Evolutionary conservation across 2,329 filamentous ascomycete genomes (phyloP).

Genomic region (Fusarium sp.): DNA sequence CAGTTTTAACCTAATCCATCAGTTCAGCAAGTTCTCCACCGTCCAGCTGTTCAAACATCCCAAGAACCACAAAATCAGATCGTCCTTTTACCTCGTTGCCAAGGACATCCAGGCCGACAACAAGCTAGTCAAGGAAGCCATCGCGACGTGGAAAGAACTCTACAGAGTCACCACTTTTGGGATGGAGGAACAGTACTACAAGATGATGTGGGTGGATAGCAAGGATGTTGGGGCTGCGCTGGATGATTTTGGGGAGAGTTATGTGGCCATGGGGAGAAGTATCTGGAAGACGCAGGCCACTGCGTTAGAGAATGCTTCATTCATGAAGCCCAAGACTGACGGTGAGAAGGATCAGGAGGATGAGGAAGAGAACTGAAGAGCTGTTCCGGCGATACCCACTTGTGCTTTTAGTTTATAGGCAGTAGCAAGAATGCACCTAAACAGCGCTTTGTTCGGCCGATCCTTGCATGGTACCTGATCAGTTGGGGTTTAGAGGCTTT

Average conservation of each 20-base stretch:
- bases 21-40: conserved; percentile 59
- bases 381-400: too few relatives aligned
- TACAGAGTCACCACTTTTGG: conserved; percentile 60
- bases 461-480: too few relatives aligned
- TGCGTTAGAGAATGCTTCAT: conserved; percentile 22
- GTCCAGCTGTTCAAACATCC: conserved; percentile 61
- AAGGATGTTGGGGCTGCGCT: not conserved
- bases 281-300: conserved; percentile 38
- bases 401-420: too few relatives aligned
- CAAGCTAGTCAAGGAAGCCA: conserved; percentile 52
- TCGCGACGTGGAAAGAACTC: conserved; percentile 57
- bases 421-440: too few relatives aligned
- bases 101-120: conserved; percentile 55
- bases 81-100: conserved; percentile 70
- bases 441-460: too few relatives aligned
- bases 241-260: conserved; percentile 27
- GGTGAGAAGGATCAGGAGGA: not conserved
- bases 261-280: conserved; percentile 14
- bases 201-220: not conserved
- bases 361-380: not conserved
- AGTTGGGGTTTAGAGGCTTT: too few relatives aligned
- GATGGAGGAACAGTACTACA: conserved; percentile 1
- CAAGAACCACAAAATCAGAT: conserved; percentile 57
- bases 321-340: not conserved
- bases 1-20: conserved; percentile 55